These are phyloP conservation scores for Candida methanosorbosa DNA, from an alignment of 805 yeast species.

Conservation along the genomic window DNA sequence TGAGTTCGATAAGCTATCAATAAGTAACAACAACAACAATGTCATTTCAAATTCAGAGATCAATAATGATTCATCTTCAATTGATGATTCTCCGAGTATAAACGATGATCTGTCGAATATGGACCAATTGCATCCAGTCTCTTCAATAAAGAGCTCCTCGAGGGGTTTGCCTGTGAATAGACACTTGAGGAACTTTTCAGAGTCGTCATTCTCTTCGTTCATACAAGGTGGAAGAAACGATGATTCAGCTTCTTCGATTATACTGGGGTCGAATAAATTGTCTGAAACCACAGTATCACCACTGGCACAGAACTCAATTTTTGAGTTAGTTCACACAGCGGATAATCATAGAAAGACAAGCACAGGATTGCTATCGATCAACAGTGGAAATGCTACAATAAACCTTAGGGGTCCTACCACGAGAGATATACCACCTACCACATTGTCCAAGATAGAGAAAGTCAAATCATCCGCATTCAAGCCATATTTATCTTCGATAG, in stretches of 20 bases:
- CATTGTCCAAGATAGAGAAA: conserved; percentile 43
- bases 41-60: no score
- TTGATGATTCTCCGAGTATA: conserved; percentile 8
- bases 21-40: no score
- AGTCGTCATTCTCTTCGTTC: conserved; percentile 18
- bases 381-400: conserved; percentile 31
- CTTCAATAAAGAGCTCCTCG: no score
- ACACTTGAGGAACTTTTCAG: conserved; percentile 16
- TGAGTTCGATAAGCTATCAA: no score
- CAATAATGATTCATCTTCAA: no score
- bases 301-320: conserved; percentile 68
- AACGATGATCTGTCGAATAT: conserved; percentile 8
- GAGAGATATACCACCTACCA: conserved; percentile 78
- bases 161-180: no score
- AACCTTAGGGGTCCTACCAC: conserved; percentile 61
- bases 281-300: conserved; percentile 38
- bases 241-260: conserved; percentile 23
- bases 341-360: conserved; percentile 29
- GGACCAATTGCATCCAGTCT: no score
- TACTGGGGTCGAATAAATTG: conserved; percentile 31
- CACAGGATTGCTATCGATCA: conserved; percentile 18
- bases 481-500: conserved; percentile 34
- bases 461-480: conserved; percentile 34
- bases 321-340: conserved; percentile 60
- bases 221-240: conserved; percentile 11